phyloP scores from a whole-genome alignment of 1,284 basidiomycete species.

The Cryptococcus sp. region DNA sequence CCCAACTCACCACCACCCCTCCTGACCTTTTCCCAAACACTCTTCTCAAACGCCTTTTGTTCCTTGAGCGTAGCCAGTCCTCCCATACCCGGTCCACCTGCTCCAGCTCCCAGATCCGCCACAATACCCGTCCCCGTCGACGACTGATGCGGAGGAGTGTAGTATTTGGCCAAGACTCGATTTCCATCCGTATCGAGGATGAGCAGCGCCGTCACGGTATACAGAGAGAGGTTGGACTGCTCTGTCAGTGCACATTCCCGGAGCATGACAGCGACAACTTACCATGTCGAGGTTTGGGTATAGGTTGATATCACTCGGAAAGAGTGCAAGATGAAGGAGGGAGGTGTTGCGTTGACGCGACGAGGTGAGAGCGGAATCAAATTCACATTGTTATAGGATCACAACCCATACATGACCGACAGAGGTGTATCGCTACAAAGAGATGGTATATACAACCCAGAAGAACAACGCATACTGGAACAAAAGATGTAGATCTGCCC shows the following conservation, averaged over 20 bases:
- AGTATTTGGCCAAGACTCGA: constrained; percentile 94
- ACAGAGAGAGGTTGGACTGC: constrained; percentile 72
- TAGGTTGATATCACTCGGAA: too few species aligned
- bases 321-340: too few species aligned
- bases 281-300: too few species aligned
- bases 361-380: too few species aligned
- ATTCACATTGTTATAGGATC: too few species aligned
- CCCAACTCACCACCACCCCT: constrained; percentile 71
- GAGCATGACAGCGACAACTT: too few species aligned
- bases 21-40: constrained; percentile 89
- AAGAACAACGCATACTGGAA: too few species aligned
- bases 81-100: constrained; percentile 38
- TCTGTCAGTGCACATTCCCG: background rate
- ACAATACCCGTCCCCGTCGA: constrained; percentile 43
- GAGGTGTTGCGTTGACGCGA: too few species aligned
- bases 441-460: too few species aligned
- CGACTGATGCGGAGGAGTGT: constrained; percentile 56
- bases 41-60: constrained; percentile 92
- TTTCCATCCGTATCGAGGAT: constrained; percentile 92
- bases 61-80: constrained; percentile 68
- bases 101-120: constrained; percentile 47
- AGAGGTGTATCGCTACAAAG: too few species aligned
- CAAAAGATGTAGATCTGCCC: too few species aligned
- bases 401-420: too few species aligned
- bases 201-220: constrained; percentile 78